These are phyloP conservation scores for Inga leiocalycina DNA, from an alignment of 306 rosid species.

Conservation along the genomic window DNA sequence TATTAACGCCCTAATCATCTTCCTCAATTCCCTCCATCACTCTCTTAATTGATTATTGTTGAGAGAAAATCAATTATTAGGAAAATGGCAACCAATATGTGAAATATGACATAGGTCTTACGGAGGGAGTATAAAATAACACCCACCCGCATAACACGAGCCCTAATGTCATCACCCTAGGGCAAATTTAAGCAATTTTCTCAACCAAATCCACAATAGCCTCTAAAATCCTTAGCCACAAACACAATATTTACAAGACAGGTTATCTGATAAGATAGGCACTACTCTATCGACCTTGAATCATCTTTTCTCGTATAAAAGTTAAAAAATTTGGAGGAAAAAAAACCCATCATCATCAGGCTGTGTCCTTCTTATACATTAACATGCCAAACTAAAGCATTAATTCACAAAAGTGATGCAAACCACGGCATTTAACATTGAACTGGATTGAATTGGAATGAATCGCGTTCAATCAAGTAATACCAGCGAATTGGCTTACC, in stretches of 20 bases:
- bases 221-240: not conserved
- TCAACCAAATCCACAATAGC: not conserved
- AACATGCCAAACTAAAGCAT: no score
- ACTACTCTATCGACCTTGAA: not conserved
- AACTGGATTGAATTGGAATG: not conserved
- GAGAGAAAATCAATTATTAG: no score
- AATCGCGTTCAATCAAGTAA: not conserved
- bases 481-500: constrained; percentile 40
- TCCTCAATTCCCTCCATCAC: no score
- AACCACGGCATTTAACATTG: not conserved
- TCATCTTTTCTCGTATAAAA: not conserved
- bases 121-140: not conserved
- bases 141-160: not conserved
- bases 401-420: not conserved
- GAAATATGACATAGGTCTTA: no score
- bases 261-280: not conserved
- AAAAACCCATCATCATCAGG: not conserved
- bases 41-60: no score
- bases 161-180: not conserved
- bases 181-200: not conserved
- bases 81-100: no score
- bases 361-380: not conserved
- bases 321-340: not conserved
- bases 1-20: no score
- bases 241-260: not conserved